These are phyloP conservation scores for Psilocybe cubensis DNA, from an alignment of 768 basidiomycete species.

Conservation along the genomic window DNA sequence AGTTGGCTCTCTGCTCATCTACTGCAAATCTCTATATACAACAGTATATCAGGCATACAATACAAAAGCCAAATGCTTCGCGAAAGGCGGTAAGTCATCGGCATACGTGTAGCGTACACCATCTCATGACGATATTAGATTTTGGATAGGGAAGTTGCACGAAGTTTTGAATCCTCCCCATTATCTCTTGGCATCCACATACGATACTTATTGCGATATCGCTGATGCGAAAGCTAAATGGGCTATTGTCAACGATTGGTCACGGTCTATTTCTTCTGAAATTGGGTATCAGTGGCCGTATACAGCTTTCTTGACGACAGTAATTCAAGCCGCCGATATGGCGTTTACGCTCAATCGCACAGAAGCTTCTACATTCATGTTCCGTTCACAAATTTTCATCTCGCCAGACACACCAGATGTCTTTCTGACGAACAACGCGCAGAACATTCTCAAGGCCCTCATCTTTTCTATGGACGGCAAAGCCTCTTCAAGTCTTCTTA, in stretches of 20 bases:
- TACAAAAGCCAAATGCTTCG: conserved; percentile 7
- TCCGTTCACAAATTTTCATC: conserved; percentile 32
- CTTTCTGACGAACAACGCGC: conserved; percentile 19
- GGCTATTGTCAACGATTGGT: conserved; percentile 47
- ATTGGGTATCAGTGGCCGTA: conserved; percentile 29
- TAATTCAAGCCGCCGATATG: conserved; percentile 40
- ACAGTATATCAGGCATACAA: conserved; percentile 29
- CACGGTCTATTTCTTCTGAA: conserved; percentile 39
- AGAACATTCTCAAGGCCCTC: conserved; percentile 26
- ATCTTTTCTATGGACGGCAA: conserved; percentile 29
- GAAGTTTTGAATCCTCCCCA: conserved; percentile 52
- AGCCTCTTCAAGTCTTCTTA: conserved; percentile 25
- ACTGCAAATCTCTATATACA: conserved; percentile 52
- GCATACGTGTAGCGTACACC: neutral
- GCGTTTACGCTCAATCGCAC: conserved; percentile 40
- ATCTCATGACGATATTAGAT: conserved; percentile 28
- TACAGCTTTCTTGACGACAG: conserved; percentile 39
- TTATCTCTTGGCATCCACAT: conserved; percentile 46
- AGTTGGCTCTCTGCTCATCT: conserved; percentile 46
- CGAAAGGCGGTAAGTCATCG: conserved; percentile 20
- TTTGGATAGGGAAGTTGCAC: conserved; percentile 51
- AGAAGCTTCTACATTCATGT: conserved; percentile 37
- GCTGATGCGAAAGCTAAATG: conserved; percentile 37
- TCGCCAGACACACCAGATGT: conserved; percentile 5
- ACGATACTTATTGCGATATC: conserved; percentile 32